A percentile compares a stretch with the other conserved stretches of the same genome.
phyloP scores from a whole-genome alignment of 1,284 basidiomycete species.

The Cutaneotrichosporon cutaneum region DNA sequence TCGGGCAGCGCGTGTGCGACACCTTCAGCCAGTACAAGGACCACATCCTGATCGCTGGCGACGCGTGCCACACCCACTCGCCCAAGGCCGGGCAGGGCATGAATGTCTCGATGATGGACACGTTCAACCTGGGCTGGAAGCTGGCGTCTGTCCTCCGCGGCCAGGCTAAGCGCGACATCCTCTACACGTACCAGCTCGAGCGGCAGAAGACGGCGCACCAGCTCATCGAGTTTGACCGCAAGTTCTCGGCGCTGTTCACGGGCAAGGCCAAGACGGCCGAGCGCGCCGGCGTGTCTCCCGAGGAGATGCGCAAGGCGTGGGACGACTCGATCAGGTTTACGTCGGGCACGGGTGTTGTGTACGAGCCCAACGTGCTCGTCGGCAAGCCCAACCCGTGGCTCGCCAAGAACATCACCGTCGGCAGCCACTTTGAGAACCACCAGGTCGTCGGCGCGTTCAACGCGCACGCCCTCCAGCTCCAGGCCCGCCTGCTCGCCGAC shows the following conservation, averaged over 20 bases:
- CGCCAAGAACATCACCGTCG: conserved; percentile 55
- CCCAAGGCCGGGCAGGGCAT: conserved; percentile 46
- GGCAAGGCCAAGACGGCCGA: conserved; percentile 61
- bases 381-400: conserved; percentile 8
- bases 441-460: conserved; percentile 64
- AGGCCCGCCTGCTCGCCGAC: conserved; percentile 67
- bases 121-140: conserved; percentile 57
- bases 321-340: conserved; percentile 28
- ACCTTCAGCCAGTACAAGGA: conserved; percentile 26
- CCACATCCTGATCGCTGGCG: conserved; percentile 44
- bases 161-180: conserved; percentile 63
- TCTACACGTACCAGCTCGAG: conserved; percentile 59
- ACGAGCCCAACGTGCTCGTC: conserved; percentile 17
- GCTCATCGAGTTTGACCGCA: conserved; percentile 74
- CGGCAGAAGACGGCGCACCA: conserved; percentile 56
- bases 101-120: conserved; percentile 42
- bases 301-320: conserved; percentile 30
- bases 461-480: conserved; percentile 63
- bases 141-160: conserved; percentile 57
- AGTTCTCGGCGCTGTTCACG: conserved; percentile 71
- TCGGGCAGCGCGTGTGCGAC: conserved; percentile 55
- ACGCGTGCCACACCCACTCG: conserved; percentile 44
- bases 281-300: conserved; percentile 49
- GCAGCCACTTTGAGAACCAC: conserved; percentile 55
- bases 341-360: conserved; percentile 52